Base-by-base conservation (phyloP, 345 rosid genomes). In the Eucalyptus fibrosa region DNA sequence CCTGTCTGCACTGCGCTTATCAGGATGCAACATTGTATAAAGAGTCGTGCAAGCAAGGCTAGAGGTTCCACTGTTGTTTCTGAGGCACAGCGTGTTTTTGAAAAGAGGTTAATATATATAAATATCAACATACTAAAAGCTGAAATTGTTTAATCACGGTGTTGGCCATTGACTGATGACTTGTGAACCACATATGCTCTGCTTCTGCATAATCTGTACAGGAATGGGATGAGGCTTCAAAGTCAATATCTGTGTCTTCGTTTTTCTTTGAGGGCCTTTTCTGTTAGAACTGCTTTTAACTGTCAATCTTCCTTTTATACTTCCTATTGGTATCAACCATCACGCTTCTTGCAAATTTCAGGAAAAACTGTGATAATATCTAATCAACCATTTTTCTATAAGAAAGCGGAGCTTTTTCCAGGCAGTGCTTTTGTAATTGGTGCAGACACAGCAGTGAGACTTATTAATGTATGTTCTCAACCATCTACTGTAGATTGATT, bases 401-500 rank as follows among this genome's bases (percentile, higher is more conserved):
- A 95, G 96, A 98, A 97, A 94, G 98, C 98, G 60, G 98, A 96
- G 86, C 94, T 98, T 88, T 98, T 98, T 89, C 99, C 98, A 7
- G 99, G 98, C 89, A 98, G 99, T 92, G 94, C 96, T 87, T 97
- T 98, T 91, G 99, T 97, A 42, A 96, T 97, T 90, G 99, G 99
- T 62, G 98, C 94, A 42, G 99, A 98, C 91, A 98, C 99, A 50
- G 97, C 93, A 85, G 97, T 93, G 85, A 96, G 99, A 93, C 97
- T 98, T 88, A 95, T 95, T 62, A 91, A 96, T 93, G 99, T 97
- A 94, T 53, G 97, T n/a, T 34, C 23, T 88, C 37, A 42, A 17
- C 26, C 15, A 49, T 88, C 51, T 65, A 72, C 9, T 37, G 45
- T 37, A 11, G 28, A 37, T 72, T 72, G 0, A 24, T 86, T 86